Evolutionary conservation across 768 basidiomycete genomes (phyloP).

Genomic region (Agrocybe pediades): DNA sequence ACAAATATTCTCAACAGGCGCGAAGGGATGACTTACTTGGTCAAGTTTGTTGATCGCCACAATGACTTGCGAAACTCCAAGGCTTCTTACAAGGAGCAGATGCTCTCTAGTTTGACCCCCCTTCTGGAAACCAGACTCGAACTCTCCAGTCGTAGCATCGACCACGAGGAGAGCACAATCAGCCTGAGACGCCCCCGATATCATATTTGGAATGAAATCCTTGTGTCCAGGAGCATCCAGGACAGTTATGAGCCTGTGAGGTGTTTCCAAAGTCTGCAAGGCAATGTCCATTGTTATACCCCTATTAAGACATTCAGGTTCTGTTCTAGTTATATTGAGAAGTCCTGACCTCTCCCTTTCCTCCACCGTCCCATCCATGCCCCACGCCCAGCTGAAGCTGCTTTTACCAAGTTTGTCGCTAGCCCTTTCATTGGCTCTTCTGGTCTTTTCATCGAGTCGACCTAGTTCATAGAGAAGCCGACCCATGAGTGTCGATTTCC

Average conservation of each 20-base stretch:
- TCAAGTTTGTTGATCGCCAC: conserved; percentile 97
- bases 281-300: conserved; percentile 99
- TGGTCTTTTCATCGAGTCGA: conserved; percentile 81
- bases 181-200: conserved; percentile 96
- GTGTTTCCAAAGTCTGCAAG: conserved; percentile 72
- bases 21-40: conserved; percentile 46
- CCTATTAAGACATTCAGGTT: conserved; percentile 39
- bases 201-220: conserved; percentile 99
- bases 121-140: conserved; percentile 92
- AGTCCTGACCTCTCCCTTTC: conserved; percentile 82
- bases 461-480: conserved; percentile 92
- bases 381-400: conserved; percentile 99
- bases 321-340: neutral
- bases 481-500: conserved; percentile 98
- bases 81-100: conserved; percentile 84
- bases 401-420: conserved; percentile 90
- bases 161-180: conserved; percentile 94
- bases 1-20: neutral
- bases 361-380: conserved; percentile 88
- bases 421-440: conserved; percentile 83
- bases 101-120: conserved; percentile 98
- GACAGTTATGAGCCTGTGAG: conserved; percentile 82
- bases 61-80: conserved; percentile 90
- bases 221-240: conserved; percentile 97
- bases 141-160: conserved; percentile 88